A percentile compares a stretch with the other conserved stretches of the same genome.
Conservation (phyloP, 192 early-diverging fungal species). For the Podila verticillata region DNA sequence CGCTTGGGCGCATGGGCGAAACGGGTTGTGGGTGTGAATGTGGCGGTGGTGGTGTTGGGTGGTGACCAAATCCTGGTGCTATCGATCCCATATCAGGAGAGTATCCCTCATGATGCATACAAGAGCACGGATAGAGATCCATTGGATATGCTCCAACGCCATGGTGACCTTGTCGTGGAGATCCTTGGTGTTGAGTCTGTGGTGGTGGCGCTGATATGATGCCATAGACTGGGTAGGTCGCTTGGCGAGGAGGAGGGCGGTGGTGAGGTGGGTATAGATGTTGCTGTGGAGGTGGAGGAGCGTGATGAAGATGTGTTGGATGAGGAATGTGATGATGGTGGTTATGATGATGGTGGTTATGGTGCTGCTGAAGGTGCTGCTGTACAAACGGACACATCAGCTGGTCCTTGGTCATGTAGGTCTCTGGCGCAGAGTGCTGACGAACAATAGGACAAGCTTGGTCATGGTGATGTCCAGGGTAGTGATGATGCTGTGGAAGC, state of each 20-base stretch:
- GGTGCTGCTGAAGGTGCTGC: slow-evolving; percentile 5
- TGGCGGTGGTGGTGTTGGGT: no score
- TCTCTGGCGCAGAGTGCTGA: not conserved
- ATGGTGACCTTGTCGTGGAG: no score
- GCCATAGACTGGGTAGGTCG: no score
- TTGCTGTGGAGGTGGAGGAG: not conserved
- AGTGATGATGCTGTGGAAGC: slow-evolving; percentile 13
- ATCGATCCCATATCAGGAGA: no score
- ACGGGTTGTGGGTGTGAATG: no score
- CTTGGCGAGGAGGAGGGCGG: not conserved
- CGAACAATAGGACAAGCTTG: not conserved
- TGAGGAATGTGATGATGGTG: slow-evolving; percentile 1
- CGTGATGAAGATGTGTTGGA: not conserved
- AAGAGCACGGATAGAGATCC: no score
- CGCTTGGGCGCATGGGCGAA: no score
- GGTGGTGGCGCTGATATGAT: no score
- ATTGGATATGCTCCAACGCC: no score
- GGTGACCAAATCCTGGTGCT: no score
- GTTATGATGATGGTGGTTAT: not conserved
- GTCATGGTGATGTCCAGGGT: not conserved
- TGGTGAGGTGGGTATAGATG: not conserved
- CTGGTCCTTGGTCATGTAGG: not conserved
- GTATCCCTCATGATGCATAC: no score
- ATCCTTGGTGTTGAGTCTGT: no score
- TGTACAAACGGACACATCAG: not conserved